Conservation (phyloP, 345 rosid species). For the Eucalyptus polybractea region DNA sequence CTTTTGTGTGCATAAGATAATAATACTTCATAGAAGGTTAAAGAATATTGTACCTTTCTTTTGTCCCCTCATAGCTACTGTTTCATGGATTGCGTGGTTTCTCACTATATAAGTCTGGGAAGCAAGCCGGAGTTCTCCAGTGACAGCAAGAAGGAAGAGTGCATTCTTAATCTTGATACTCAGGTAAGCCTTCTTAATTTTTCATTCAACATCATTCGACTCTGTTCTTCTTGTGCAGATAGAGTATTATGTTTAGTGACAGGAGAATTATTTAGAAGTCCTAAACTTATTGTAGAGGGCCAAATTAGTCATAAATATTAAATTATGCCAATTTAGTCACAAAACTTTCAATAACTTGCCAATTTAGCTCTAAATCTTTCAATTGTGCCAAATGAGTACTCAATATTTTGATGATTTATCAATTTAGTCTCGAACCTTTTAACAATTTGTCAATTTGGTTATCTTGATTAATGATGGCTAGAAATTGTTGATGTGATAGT, state of each 20-base stretch:
- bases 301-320: not conserved
- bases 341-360: no score
- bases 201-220: not conserved
- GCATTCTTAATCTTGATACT: not conserved
- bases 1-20: not conserved
- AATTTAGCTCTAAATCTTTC: no score
- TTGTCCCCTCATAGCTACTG: not conserved
- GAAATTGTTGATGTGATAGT: not conserved
- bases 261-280: no score
- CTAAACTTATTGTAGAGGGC: not conserved
- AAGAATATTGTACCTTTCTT: not conserved
- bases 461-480: not conserved
- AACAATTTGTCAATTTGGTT: no score
- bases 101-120: not conserved
- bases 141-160: not conserved
- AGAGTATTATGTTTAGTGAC: not conserved
- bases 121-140: not conserved
- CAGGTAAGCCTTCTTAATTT: not conserved
- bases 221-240: not conserved
- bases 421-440: no score
- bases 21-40: not conserved
- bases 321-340: no score
- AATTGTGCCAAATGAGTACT: no score
- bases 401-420: no score
- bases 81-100: not conserved